Percentiles rank a stretch among this genome's conserved stretches.
These are phyloP conservation scores for Fusarium globosum DNA, from an alignment of 2,329 filamentous ascomycete genomes.

Conservation along the genomic window DNA sequence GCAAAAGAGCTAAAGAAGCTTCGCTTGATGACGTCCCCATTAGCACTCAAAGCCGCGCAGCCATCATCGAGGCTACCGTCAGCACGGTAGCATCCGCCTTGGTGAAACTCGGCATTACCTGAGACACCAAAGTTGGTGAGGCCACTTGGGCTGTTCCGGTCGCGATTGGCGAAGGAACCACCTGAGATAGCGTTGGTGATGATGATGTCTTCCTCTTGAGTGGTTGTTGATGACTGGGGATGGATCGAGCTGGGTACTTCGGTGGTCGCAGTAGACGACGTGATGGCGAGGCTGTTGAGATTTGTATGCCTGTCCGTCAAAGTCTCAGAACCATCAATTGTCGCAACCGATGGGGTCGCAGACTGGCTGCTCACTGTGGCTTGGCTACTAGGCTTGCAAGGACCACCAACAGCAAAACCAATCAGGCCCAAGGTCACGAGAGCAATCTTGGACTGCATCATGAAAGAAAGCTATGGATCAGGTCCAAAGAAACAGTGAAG, in stretches of 20 bases:
- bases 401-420: neutral
- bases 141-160: constrained; percentile 1
- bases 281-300: neutral
- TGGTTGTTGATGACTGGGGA: neutral
- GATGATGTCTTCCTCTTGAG: neutral
- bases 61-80: constrained; percentile 14
- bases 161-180: constrained; percentile 1
- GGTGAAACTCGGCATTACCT: neutral
- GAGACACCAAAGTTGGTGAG: neutral
- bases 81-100: constrained; percentile 6
- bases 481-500: neutral
- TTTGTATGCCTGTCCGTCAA: neutral
- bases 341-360: neutral
- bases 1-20: neutral
- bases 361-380: neutral
- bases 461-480: accelerated
- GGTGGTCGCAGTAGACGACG: neutral
- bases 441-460: neutral
- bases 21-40: neutral
- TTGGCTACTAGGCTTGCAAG: neutral
- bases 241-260: neutral
- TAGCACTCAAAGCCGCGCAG: constrained; percentile 12
- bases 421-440: neutral
- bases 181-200: constrained; percentile 6
- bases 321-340: neutral